Percentiles rank a stretch among this genome's conserved stretches.
Evolutionary conservation across 1,139 yeast genomes (phyloP).

Genomic region (Pneumocystis sp.): DNA sequence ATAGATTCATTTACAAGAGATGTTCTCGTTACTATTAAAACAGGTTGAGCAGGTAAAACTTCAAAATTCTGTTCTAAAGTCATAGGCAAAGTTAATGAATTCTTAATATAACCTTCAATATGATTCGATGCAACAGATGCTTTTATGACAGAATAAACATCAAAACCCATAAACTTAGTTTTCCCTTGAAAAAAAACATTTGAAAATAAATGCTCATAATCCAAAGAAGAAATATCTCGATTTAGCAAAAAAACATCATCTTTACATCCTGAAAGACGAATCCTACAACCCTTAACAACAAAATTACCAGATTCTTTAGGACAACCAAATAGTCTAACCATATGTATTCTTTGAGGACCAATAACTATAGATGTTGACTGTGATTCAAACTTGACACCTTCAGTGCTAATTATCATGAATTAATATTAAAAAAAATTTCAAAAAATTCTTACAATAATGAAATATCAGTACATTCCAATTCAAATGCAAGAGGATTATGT

Average conservation of each 20-base stretch:
- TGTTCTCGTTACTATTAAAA: constrained; percentile 37
- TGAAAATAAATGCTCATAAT: constrained; percentile 21
- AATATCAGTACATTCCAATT: constrained; percentile 38
- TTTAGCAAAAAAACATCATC: constrained; percentile 25
- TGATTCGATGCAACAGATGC: constrained; percentile 4
- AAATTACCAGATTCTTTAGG: constrained; percentile 24
- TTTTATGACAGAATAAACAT: constrained; percentile 6
- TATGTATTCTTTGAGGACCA: constrained; percentile 19
- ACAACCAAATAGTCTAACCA: constrained; percentile 17
- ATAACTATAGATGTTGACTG: constrained; percentile 17
- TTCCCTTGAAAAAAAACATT: constrained; percentile 19
- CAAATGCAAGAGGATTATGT: constrained; percentile 74
- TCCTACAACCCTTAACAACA: constrained; percentile 30
- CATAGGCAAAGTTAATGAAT: constrained; percentile 8
- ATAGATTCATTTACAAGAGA: constrained; percentile 52
- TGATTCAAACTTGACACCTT: constrained; percentile 14
- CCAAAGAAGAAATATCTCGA: constrained; percentile 18
- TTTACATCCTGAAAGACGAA: constrained; percentile 35
- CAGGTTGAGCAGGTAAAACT: constrained; percentile 56
- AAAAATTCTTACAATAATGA: constrained; percentile 11
- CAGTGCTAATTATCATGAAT: constrained; percentile 8
- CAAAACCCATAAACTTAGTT: constrained; percentile 8
- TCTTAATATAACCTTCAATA: constrained; percentile 12
- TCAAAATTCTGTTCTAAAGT: constrained; percentile 16
- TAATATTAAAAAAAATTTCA: neutral